Conservation (phyloP, 352 stramenopile genomes). For the Globisporangium orthogonon region DNA sequence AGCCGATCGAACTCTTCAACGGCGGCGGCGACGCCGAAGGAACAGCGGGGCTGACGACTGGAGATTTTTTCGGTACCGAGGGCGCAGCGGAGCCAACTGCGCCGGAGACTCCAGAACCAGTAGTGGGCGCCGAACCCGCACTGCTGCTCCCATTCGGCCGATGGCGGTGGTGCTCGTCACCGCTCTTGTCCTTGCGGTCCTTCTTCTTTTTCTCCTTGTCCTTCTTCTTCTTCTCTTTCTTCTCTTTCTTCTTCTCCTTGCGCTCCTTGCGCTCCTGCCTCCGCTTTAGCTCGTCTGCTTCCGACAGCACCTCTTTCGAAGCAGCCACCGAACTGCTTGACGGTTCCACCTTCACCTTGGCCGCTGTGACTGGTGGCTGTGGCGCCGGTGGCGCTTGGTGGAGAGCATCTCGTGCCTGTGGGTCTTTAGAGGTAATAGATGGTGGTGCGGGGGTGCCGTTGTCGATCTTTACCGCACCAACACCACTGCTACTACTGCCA, state of each 20-base stretch:
- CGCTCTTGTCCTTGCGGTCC: constrained; percentile 14
- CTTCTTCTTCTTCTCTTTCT: constrained; percentile 61
- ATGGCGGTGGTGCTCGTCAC: not conserved
- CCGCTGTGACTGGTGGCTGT: not conserved
- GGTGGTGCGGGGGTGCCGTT: not conserved
- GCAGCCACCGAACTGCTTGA: not conserved
- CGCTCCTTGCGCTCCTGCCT: constrained; percentile 60
- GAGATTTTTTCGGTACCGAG: not conserved
- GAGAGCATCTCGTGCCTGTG: not conserved
- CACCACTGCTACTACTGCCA: not conserved
- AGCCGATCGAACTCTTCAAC: constrained; percentile 10
- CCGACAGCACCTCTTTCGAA: not conserved
- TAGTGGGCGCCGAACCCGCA: not conserved
- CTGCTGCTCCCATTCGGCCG: not conserved
- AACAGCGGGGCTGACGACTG: not conserved
- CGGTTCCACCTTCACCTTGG: not conserved
- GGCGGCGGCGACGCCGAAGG: not conserved
- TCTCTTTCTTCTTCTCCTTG: constrained; percentile 67
- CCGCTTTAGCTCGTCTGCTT: constrained; percentile 23
- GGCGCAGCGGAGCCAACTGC: not conserved
- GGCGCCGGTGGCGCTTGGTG: no score
- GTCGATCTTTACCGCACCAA: constrained; percentile 5
- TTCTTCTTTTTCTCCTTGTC: constrained; percentile 23
- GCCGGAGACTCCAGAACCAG: not conserved
- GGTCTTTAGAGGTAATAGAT: not conserved